Base-by-base conservation (phyloP, 2,329 filamentous ascomycete species). In the Sporothrix humicola region DNA sequence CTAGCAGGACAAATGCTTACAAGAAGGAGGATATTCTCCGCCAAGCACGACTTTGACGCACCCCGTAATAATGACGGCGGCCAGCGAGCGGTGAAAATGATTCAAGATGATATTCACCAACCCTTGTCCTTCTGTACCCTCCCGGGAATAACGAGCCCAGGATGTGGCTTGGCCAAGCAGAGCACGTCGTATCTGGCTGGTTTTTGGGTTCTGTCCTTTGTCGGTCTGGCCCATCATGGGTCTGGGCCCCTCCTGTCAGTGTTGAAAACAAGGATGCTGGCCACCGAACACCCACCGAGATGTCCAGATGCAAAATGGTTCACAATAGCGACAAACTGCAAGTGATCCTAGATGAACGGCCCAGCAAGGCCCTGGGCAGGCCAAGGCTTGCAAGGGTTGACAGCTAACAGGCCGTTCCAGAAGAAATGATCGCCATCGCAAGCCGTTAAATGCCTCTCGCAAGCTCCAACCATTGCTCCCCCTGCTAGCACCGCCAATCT, bases 381-480 rank as follows among this genome's bases (percentile, higher is more conserved):
- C 37, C 37, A 65, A 46, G 17, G 31, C 37, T 46, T 42, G 59
- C 37, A 31, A 56, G 17, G 66, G 56, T 37, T 23, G 66, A 56
- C 48, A 69, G 66, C 17, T 50, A 56, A 69, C 26, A 56, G 68
- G 52, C 52, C 37, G 31, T 70, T 70, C 52, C 68, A 59, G 68
- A 70, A 58, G 52, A 46, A 59, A 58, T 8, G 68, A 70, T 70
- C 68, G 68, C 12, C 68, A 13, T 46, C 31, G 20, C 68, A 44
- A 31, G 68, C 68, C 68, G 68, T 58, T 46, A 70, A 70, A 70
- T 59, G 52, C 68, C 68, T 70, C 68, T 70, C n/a, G 26, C 66
- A 56, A 23, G 15, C 23, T 17, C 63, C 12, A 48, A 15, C 48
- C 17, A 12, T 70, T 52, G 23, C 46, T n/a, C 50, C n/a, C 68